phyloP scores from a whole-genome alignment of 306 rosid species.

The Begonia loranthoides region DNA sequence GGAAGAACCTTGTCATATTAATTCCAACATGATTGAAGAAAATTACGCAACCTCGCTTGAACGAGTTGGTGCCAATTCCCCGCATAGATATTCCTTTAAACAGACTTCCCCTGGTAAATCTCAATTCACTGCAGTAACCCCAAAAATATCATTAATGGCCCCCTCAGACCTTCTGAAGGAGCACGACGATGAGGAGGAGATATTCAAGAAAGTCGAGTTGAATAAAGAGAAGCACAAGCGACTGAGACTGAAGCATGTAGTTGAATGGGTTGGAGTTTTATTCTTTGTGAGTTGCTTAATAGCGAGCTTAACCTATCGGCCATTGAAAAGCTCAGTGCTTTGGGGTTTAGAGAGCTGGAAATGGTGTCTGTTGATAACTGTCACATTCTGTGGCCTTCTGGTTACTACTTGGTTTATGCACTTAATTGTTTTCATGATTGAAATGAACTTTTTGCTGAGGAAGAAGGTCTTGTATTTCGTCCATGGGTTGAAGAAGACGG shows the following conservation, averaged over 20 bases:
- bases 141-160: conserved; percentile 9
- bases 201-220: conserved; percentile 41
- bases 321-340: conserved; percentile 9
- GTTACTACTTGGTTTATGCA: conserved; percentile 67
- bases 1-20: conserved; percentile 37
- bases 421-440: conserved; percentile 62
- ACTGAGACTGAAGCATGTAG: conserved; percentile 25
- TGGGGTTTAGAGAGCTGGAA: conserved; percentile 75
- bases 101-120: conserved; percentile 4
- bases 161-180: conserved; percentile 8
- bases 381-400: conserved; percentile 64
- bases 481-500: conserved; percentile 78
- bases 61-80: conserved; percentile 11
- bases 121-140: conserved; percentile 5
- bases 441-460: conserved; percentile 48
- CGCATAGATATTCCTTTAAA: no score
- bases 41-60: conserved; percentile 23
- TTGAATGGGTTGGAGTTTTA: conserved; percentile 30
- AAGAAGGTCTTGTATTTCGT: conserved; percentile 86
- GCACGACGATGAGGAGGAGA: conserved; percentile 45
- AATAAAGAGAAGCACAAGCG: conserved; percentile 33
- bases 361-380: conserved; percentile 71
- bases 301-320: conserved; percentile 37
- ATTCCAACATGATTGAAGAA: conserved; percentile 35
- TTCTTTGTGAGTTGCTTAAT: conserved; percentile 35